Evolutionary conservation across 2,329 filamentous ascomycete genomes (phyloP), one percentile per base, ranked within the genome.

Genomic region (Ascochyta rabiei): DNA sequence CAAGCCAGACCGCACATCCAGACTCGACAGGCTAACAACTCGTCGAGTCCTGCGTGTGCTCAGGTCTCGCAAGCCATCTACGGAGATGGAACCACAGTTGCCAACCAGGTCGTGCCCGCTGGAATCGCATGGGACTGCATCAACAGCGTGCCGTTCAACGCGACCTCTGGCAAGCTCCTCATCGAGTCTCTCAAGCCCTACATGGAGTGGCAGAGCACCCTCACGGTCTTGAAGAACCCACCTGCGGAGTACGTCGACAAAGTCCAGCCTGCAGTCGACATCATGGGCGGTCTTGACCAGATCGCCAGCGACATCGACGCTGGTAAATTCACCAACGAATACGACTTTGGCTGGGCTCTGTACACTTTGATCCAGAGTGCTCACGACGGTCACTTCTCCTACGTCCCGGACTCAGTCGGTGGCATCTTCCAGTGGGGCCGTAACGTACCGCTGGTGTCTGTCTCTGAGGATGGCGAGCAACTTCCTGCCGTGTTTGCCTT

Each of bases 361-460:
- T 81, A 82, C 52, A 71, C 78, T 31, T 70, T 84, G 13, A 79
- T 87, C 42, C 77, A 77, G 18, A 78, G 78, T 1, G 82, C 84
- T 2, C 85, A 89, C 61, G 87, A 90, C 67, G 86, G 86, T 2
- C 88, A 90, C 67, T 85, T 88, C 53, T 68, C 73, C 1, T 85
- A 82, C 65, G 73, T 80, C 18, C 81, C 83, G 0, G 82, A 85
- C 56, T 75, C 79, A 3, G 79, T 86, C 19, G 79, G 77, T 35
- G 73, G 52, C 2, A 66, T 82, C 7, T 85, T 86, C 67, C 75
- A 61, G 51, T 87, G 67, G 62, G 77, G 76, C 6, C 76, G 81
- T 12, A 71, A 72, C 16, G 66, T 81, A 64, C 76, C 78, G 31
- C 57, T 89, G 1, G 84, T 88, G 0, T 88, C 86, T 0, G 80